Conservation (phyloP, 208 protist species). For the Acanthamoeba triangularis region DNA sequence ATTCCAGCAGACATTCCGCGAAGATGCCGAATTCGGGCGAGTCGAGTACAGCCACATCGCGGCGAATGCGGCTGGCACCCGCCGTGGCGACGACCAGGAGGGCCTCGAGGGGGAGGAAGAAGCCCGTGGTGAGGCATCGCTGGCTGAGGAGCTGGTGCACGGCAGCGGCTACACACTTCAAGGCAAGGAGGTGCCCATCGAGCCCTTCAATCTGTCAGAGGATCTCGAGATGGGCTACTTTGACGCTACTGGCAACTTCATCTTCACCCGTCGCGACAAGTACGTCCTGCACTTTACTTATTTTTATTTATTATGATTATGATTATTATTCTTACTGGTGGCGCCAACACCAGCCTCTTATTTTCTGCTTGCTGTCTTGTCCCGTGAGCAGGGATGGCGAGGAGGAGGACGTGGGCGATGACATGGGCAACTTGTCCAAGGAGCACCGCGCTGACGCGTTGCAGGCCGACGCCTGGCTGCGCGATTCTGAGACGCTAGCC, state of each 20-base stretch:
- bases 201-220: background rate
- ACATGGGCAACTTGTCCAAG: background rate
- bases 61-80: background rate
- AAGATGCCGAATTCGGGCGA: background rate
- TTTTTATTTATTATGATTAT: too few relatives aligned
- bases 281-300: background rate
- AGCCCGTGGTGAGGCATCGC: background rate
- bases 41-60: background rate
- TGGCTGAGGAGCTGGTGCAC: background rate
- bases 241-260: background rate
- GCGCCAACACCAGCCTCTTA: background rate
- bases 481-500: background rate
- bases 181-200: background rate
- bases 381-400: background rate
- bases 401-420: background rate
- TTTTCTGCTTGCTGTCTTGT: background rate
- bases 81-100: background rate
- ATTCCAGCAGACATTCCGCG: background rate
- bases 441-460: background rate
- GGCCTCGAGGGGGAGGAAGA: background rate
- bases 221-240: background rate
- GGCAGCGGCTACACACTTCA: background rate
- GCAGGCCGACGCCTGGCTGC: slow-evolving; percentile 36
- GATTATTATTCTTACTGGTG: background rate
- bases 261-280: background rate